A percentile compares a stretch with the other conserved stretches of the same genome.
phyloP scores from a whole-genome alignment of 768 basidiomycete species.

The Russula sp. region DNA sequence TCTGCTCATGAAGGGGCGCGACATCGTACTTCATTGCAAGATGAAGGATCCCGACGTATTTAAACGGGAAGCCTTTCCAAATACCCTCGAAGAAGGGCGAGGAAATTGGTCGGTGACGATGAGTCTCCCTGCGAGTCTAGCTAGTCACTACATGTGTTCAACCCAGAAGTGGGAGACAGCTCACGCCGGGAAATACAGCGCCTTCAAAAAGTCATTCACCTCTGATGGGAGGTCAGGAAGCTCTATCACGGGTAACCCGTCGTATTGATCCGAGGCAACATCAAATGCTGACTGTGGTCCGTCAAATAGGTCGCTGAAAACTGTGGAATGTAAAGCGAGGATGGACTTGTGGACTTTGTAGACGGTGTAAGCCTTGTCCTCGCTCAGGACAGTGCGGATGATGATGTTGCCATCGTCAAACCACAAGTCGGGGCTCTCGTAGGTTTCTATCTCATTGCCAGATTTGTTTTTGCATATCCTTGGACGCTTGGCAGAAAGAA shows the following conservation, averaged over 20 bases:
- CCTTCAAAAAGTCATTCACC: conserved; percentile 12
- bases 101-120: conserved; percentile 14
- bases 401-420: conserved; percentile 20
- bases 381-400: conserved; percentile 6
- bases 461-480: conserved; percentile 4
- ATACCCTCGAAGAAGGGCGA: conserved; percentile 17
- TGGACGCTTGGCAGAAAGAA: conserved; percentile 1
- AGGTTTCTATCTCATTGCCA: conserved; percentile 4
- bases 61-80: conserved; percentile 18
- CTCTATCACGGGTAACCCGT: conserved; percentile 18
- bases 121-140: conserved; percentile 8
- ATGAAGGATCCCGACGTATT: conserved; percentile 15
- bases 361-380: not conserved
- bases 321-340: conserved; percentile 14
- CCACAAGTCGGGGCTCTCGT: conserved; percentile 18
- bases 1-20: conserved; percentile 3
- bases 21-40: conserved; percentile 17
- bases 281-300: conserved; percentile 11
- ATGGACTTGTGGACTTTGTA: conserved; percentile 20
- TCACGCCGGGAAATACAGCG: conserved; percentile 19
- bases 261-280: conserved; percentile 13
- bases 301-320: conserved; percentile 17
- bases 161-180: not conserved
- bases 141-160: not conserved
- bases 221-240: conserved; percentile 16